Conservation (phyloP, 163 green algal species). For the Scenedesmus sp. region DNA sequence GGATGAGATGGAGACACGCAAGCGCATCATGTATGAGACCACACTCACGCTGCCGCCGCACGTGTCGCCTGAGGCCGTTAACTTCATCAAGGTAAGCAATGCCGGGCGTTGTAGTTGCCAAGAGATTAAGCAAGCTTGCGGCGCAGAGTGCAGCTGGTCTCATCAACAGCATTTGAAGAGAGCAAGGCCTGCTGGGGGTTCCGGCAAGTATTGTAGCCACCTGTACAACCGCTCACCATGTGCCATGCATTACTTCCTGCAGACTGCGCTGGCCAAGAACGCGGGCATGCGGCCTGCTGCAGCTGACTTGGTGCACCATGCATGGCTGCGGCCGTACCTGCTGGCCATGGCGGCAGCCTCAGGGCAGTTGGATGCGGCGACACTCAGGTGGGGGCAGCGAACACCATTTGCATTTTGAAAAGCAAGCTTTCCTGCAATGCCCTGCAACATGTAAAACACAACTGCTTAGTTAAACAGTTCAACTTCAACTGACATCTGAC, state of each 20-base stretch:
- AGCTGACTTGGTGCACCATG: constrained; percentile 73
- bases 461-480: background rate
- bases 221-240: background rate
- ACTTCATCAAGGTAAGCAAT: constrained; percentile 66
- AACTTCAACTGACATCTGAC: background rate
- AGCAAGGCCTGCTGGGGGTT: no score
- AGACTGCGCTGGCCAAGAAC: constrained; percentile 71
- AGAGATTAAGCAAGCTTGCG: background rate
- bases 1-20: constrained; percentile 73
- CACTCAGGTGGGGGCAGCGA: background rate
- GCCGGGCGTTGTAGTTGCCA: background rate
- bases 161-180: no score
- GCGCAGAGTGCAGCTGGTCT: background rate
- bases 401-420: background rate
- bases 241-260: background rate
- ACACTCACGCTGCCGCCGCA: constrained; percentile 68
- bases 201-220: no score
- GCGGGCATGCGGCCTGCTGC: constrained; percentile 64
- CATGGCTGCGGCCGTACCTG: constrained; percentile 62
- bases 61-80: constrained; percentile 59
- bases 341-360: constrained; percentile 16
- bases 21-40: constrained; percentile 72
- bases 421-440: background rate
- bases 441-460: background rate
- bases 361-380: background rate